Percentiles rank a stretch among this genome's conserved stretches.
phyloP scores from a whole-genome alignment of 805 yeast species.

The Ogataea dorogensis region DNA sequence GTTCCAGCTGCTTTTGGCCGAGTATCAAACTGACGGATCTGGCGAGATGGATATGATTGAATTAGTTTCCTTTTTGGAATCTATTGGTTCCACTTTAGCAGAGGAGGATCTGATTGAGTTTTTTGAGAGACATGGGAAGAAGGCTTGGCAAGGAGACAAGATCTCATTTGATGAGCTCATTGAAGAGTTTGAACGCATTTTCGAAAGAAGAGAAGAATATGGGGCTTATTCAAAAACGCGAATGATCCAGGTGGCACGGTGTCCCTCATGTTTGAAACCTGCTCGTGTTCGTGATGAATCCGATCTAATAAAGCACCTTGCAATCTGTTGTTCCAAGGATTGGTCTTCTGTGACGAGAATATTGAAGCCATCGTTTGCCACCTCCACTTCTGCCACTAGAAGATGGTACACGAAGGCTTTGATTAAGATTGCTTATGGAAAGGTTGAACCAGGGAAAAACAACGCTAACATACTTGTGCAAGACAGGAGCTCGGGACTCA shows the following conservation, averaged over 20 bases:
- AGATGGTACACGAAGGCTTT: constrained; percentile 85
- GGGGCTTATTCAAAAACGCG: constrained; percentile 22
- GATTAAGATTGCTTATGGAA: constrained; percentile 85
- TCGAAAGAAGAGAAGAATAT: constrained; percentile 20
- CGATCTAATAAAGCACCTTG: constrained; percentile 82
- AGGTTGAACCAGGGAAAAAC: constrained; percentile 79
- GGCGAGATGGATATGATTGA: constrained; percentile 56
- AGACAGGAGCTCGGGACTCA: constrained; percentile 82
- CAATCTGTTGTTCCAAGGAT: constrained; percentile 78
- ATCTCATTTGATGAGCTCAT: constrained; percentile 45
- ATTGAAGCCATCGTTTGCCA: constrained; percentile 66
- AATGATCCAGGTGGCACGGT: constrained; percentile 60
- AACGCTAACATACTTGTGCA: constrained; percentile 94
- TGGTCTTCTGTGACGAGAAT: constrained; percentile 68
- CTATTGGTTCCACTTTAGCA: constrained; percentile 55
- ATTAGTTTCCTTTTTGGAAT: constrained; percentile 60
- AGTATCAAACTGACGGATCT: constrained; percentile 47
- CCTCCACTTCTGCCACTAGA: constrained; percentile 78
- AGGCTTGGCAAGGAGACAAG: constrained; percentile 54
- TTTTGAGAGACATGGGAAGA: constrained; percentile 44
- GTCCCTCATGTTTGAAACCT: constrained; percentile 75
- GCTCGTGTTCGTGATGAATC: constrained; percentile 55
- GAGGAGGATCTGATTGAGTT: constrained; percentile 55
- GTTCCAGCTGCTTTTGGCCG: constrained; percentile 57
- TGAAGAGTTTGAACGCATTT: constrained; percentile 45